Evolutionary conservation across 306 rosid genomes (phyloP).

Genomic region (Pterocarpus santalinus): DNA sequence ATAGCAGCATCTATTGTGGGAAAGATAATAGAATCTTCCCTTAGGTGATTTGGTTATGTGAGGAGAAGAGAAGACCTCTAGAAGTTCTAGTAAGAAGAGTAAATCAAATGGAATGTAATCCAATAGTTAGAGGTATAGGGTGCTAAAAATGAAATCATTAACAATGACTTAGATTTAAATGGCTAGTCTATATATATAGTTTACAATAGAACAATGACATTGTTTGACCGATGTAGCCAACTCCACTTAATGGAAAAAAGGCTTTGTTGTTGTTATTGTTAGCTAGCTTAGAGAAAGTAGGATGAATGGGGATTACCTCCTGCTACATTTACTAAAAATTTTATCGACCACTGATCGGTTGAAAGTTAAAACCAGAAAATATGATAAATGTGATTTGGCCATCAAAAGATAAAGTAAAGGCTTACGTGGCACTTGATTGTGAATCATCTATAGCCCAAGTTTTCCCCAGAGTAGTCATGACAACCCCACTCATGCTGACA

Average conservation of each 20-base stretch:
- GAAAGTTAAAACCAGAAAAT: slow-evolving; percentile 24
- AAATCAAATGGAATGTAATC: no score
- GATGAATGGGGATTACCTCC: background rate
- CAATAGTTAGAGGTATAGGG: no score
- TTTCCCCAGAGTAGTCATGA: slow-evolving; percentile 93
- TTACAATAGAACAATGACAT: background rate
- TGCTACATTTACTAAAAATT: background rate
- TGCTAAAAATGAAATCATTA: background rate
- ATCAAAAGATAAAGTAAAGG: slow-evolving; percentile 34
- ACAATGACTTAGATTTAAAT: background rate
- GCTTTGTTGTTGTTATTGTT: background rate
- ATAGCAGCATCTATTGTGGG: background rate
- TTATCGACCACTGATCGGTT: background rate
- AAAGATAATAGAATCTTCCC: no score
- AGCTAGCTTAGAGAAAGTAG: slow-evolving; percentile 7
- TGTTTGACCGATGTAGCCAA: background rate
- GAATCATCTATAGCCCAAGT: slow-evolving; percentile 96
- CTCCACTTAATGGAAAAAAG: background rate
- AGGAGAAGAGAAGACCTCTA: no score
- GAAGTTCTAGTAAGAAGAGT: no score
- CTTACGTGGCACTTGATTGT: slow-evolving; percentile 63
- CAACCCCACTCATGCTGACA: slow-evolving; percentile 96
- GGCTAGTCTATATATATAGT: background rate
- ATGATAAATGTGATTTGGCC: background rate
- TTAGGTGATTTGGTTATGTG: no score